Percentiles rank a stretch among this genome's conserved stretches.
Evolutionary conservation across 2,329 filamentous ascomycete genomes (phyloP).

Genomic region (Drechslerella coelobrocha): DNA sequence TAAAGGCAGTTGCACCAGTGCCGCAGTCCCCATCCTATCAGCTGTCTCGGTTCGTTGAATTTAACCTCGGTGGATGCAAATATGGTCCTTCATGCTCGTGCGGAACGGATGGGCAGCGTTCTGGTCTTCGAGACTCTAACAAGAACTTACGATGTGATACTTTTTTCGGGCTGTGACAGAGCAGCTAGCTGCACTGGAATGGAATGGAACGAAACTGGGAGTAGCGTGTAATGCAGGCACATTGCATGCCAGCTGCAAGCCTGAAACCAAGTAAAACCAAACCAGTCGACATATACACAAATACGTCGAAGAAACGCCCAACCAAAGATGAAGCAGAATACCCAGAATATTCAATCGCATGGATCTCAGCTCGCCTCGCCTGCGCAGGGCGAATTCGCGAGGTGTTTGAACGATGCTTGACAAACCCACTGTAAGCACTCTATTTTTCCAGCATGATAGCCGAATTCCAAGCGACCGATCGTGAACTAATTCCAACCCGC

Average conservation of each 20-base stretch:
- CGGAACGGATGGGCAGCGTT: not conserved
- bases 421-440: not conserved
- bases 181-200: slow-evolving; percentile 11
- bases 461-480: slow-evolving; percentile 29
- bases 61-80: not conserved
- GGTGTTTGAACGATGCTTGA: slow-evolving; percentile 14
- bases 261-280: not conserved
- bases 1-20: not conserved
- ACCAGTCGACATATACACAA: not conserved
- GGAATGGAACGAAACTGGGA: slow-evolving; percentile 7
- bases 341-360: not conserved
- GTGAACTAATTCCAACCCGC: slow-evolving; percentile 12
- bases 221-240: not conserved
- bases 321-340: too few relatives aligned
- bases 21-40: not conserved
- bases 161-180: not conserved
- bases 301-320: not conserved
- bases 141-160: not conserved
- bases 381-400: slow-evolving; percentile 9
- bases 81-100: not conserved
- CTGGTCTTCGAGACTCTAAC: not conserved
- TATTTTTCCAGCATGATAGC: slow-evolving; percentile 10
- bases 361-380: slow-evolving; percentile 11
- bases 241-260: not conserved
- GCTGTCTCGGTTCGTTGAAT: not conserved